Conservation (phyloP, 495 filamentous ascomycete genomes). For the Platismatia glauca region DNA sequence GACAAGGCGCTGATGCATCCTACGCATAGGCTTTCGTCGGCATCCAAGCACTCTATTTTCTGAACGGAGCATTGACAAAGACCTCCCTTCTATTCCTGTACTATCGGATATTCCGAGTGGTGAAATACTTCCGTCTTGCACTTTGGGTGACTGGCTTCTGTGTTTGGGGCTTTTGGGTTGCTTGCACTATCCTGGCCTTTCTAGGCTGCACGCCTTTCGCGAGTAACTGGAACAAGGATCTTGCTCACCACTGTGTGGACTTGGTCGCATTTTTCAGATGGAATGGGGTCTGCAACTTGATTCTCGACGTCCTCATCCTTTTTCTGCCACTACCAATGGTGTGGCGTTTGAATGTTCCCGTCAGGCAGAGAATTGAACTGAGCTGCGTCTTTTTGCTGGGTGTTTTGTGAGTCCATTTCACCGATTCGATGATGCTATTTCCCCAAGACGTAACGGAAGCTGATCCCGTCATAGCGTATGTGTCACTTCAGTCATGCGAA, state of each 20-base stretch:
- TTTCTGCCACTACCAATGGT: background rate
- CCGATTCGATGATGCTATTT: background rate
- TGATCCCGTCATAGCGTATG: background rate
- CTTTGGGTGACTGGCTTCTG: background rate
- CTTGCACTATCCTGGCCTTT: background rate
- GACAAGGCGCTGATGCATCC: background rate
- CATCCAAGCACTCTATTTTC: background rate
- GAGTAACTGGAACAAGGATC: background rate
- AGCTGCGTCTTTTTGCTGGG: background rate
- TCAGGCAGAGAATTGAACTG: background rate
- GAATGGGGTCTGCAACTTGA: background rate
- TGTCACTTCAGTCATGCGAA: background rate
- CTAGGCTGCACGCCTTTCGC: background rate
- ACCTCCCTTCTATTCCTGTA: background rate
- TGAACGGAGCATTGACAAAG: background rate
- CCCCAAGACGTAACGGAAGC: background rate
- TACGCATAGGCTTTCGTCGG: background rate
- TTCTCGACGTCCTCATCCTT: background rate
- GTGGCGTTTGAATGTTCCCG: background rate
- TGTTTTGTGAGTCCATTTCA: background rate
- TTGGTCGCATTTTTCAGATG: background rate
- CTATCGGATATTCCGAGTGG: background rate
- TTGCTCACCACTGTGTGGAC: background rate
- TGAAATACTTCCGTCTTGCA: background rate
- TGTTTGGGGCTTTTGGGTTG: background rate